Conservation (phyloP, 2,329 filamentous ascomycete genomes). For the Daldinia sp. region DNA sequence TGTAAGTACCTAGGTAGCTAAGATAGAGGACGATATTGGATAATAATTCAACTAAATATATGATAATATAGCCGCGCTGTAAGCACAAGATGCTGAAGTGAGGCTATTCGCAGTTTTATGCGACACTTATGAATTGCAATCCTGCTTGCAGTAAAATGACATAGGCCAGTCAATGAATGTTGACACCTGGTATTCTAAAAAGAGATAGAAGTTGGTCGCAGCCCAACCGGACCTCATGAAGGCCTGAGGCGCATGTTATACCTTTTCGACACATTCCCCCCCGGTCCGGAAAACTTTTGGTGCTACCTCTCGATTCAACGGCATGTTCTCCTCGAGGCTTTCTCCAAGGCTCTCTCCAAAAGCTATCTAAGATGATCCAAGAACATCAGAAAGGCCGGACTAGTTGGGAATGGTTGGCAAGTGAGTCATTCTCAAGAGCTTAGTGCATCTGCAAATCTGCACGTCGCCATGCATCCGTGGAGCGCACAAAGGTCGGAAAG, state of each 20-base stretch:
- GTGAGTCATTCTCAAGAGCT: conserved; percentile 49
- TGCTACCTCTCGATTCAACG: conserved; percentile 43
- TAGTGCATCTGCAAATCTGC: conserved; percentile 45
- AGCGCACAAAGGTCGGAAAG: conserved; percentile 40
- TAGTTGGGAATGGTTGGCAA: conserved; percentile 49
- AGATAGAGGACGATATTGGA: conserved; percentile 26
- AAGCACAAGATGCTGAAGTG: conserved; percentile 46
- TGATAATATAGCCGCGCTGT: conserved; percentile 41
- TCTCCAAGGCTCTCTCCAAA: not conserved
- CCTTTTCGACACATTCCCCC: conserved; percentile 37
- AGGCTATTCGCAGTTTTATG: conserved; percentile 53
- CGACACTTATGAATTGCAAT: conserved; percentile 46
- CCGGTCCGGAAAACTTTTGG: conserved; percentile 25
- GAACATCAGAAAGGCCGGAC: conserved; percentile 48
- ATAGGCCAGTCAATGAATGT: conserved; percentile 37
- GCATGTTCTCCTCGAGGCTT: conserved; percentile 22
- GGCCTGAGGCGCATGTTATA: conserved; percentile 51
- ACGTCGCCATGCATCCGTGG: conserved; percentile 48
- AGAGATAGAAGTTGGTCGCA: conserved; percentile 44
- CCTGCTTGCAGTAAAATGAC: conserved; percentile 40
- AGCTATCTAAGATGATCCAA: conserved; percentile 36
- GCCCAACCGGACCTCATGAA: conserved; percentile 43
- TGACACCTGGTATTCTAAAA: conserved; percentile 43
- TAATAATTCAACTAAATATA: conserved; percentile 26
- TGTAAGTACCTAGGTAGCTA: conserved; percentile 23